These are phyloP conservation scores for Lactifluus piperatus DNA, from an alignment of 768 basidiomycete species.

Conservation along the genomic window DNA sequence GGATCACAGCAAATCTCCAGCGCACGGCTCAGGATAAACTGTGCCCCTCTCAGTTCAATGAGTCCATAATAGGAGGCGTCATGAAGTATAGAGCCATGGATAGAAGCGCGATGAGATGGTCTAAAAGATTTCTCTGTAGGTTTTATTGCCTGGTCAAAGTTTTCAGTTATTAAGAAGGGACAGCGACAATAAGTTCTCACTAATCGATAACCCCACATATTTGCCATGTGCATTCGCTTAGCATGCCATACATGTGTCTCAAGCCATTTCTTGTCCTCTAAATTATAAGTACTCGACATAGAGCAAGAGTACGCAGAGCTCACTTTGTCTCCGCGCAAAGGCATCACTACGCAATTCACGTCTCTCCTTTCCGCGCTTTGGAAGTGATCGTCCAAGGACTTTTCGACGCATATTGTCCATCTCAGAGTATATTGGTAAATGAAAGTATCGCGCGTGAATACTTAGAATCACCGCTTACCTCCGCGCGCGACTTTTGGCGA, in stretches of 20 bases:
- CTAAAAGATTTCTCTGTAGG: slow-evolving; percentile 92
- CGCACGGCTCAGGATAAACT: slow-evolving; percentile 41
- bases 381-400: slow-evolving; percentile 35
- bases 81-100: slow-evolving; percentile 79
- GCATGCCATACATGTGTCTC: slow-evolving; percentile 98
- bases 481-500: slow-evolving; percentile 70
- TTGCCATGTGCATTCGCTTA: slow-evolving; percentile 92
- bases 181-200: slow-evolving; percentile 32
- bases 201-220: slow-evolving; percentile 85
- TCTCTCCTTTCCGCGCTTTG: slow-evolving; percentile 57
- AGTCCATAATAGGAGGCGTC: slow-evolving; percentile 82
- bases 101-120: slow-evolving; percentile 81
- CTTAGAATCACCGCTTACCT: slow-evolving; percentile 41
- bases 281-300: background rate
- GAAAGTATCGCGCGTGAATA: background rate
- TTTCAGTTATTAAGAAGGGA: background rate
- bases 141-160: slow-evolving; percentile 51
- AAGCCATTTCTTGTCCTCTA: slow-evolving; percentile 86
- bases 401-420: slow-evolving; percentile 45
- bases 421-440: slow-evolving; percentile 25
- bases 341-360: slow-evolving; percentile 48
- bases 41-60: slow-evolving; percentile 63
- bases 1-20: slow-evolving; percentile 56
- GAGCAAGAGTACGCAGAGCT: slow-evolving; percentile 7
- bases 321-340: slow-evolving; percentile 71